phyloP scores from a whole-genome alignment of 2,329 filamentous ascomycete genomes.

The Paramyrothecium roridum region DNA sequence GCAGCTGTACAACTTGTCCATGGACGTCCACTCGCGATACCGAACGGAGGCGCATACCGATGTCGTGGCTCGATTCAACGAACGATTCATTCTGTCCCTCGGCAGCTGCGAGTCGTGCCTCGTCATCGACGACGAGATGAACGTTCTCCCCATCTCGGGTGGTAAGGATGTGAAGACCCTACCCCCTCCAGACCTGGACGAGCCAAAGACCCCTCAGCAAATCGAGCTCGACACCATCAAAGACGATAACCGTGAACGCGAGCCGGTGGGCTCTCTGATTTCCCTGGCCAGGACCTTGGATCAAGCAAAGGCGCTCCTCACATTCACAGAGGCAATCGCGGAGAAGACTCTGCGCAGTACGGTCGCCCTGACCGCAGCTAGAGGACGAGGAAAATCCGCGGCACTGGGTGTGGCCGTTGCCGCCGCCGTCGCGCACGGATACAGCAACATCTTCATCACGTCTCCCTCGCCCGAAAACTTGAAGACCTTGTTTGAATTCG shows the following conservation, averaged over 20 bases:
- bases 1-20: conserved; percentile 92
- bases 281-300: conserved; percentile 87
- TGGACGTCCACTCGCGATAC: conserved; percentile 97
- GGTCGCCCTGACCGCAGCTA: conserved; percentile 86
- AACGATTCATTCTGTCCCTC: conserved; percentile 91
- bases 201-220: conserved; percentile 67
- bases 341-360: conserved; percentile 95
- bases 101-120: conserved; percentile 94
- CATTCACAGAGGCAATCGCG: conserved; percentile 92
- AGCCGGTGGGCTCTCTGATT: conserved; percentile 81
- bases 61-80: conserved; percentile 94
- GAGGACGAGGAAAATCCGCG: conserved; percentile 95
- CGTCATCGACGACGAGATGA: conserved; percentile 96
- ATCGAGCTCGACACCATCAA: conserved; percentile 84
- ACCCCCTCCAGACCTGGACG: conserved; percentile 70
- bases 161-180: conserved; percentile 85
- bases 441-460: conserved; percentile 99
- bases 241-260: conserved; percentile 78
- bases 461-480: conserved; percentile 96
- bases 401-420: conserved; percentile 92
- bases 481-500: conserved; percentile 97
- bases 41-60: conserved; percentile 94
- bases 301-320: conserved; percentile 94
- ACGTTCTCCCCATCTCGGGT: conserved; percentile 94
- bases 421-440: conserved; percentile 90